Evolutionary conservation across 192 early-diverging fungal species (phyloP), one percentile per base, ranked within the genome.

Genomic region (Entomortierella parvispora): DNA sequence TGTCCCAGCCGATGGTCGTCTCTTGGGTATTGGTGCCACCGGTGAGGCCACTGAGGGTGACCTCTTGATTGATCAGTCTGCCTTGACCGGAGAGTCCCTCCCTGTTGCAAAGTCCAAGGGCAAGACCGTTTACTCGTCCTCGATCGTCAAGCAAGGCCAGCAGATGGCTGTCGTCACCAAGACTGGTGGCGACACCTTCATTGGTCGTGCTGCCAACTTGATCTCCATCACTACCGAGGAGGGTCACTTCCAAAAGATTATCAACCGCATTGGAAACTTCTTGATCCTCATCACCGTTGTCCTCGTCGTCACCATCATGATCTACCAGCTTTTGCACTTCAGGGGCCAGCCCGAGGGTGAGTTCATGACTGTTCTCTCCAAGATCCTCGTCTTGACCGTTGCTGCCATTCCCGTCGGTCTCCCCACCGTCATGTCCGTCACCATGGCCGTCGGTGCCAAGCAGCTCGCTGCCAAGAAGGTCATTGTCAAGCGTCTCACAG

Each of bases 241-340:
- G 77, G 95, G 95, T 47, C 95, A 97, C 81, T 97, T 97, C 83
- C 95, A 97, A 79, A 97, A 95, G 81, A 85, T 95, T 53, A 90
- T 95, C 85, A 92, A 90, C 72, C 75, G 84, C 59, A 95, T 97
- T 65, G 95, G 95, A 22, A 94, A 95, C 83, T 95, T 95, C 68
- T 82, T 97, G 23, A 89, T 97, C 47, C 76, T 89, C 63, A 90
- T 94, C 68, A 93, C 90, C 26, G 67, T 87, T 26, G 81, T 88
- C 18, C 80, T 92, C 65, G 90, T 92, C 37, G 46, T 89, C 22
- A 89, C 95, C 60, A 88, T 95, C 63, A 89, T 94, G 69, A 68
- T 92, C 43, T 89, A 89, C 67, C 71, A 91, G 44, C 68, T 90
- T 57, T 65, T 86, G 29, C 77, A 79, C 12, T 83, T 80, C 84